phyloP scores from a whole-genome alignment of 2,329 filamentous ascomycete genomes.

The Coniochaeta ligniaria region DNA sequence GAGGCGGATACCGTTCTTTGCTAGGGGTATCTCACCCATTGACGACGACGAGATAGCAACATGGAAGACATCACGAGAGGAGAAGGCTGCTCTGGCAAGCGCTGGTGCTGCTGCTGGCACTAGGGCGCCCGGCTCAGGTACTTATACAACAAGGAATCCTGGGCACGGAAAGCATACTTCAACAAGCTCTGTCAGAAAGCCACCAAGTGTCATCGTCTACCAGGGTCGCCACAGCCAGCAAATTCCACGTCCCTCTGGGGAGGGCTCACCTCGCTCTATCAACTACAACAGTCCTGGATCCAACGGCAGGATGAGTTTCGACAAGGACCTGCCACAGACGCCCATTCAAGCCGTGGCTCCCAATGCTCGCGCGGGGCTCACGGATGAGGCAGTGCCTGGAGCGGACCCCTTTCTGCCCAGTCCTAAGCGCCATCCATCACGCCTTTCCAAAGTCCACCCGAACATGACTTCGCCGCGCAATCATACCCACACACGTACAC shows the following conservation, averaged over 20 bases:
- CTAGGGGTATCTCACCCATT: conserved; percentile 52
- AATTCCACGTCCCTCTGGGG: conserved; percentile 20
- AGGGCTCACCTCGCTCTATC: conserved; percentile 20
- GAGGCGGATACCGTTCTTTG: conserved; percentile 33
- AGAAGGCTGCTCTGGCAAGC: conserved; percentile 10
- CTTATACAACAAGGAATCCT: conserved; percentile 14
- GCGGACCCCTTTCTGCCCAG: conserved; percentile 50
- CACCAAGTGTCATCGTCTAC: conserved; percentile 49
- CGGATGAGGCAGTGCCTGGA: conserved; percentile 53
- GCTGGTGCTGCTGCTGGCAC: conserved; percentile 1
- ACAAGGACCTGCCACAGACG: conserved; percentile 33
- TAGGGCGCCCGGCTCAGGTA: conserved; percentile 3
- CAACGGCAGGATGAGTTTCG: conserved; percentile 20
- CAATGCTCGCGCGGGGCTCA: conserved; percentile 55
- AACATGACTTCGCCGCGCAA: conserved; percentile 21
- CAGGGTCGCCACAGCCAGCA: conserved; percentile 18
- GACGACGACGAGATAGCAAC: conserved; percentile 60
- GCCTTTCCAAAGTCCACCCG: conserved; percentile 42
- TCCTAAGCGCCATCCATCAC: conserved; percentile 44
- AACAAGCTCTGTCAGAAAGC: conserved; percentile 31
- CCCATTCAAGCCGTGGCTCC: conserved; percentile 52
- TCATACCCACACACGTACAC: conserved; percentile 30
- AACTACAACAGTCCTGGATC: conserved; percentile 11
- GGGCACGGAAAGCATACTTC: conserved; percentile 27
- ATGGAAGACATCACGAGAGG: conserved; percentile 39